Base-by-base conservation (phyloP, 306 rosid species). In the Malus fusca region DNA sequence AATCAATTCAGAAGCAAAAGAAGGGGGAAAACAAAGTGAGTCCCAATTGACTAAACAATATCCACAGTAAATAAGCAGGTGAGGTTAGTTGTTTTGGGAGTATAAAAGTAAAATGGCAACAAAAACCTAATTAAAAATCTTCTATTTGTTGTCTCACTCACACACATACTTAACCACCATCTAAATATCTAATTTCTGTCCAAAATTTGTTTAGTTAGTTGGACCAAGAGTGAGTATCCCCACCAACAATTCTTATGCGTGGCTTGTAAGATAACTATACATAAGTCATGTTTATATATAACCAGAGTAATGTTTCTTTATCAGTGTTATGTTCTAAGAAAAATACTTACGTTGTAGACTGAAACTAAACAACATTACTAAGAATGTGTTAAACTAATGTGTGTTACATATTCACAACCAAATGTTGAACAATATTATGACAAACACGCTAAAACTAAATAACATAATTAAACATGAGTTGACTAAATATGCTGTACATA, bases 251-350 rank as follows among this genome's bases (percentile, higher is more conserved):
- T 61, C 84, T 74, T 46, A 74, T 86, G 87, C 94, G 85, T 90
- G 80, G 78, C 83, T 87, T 82, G 77, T 77, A 93, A 90, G 91
- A 42, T 51, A 73, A 55, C 31, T 33, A 51, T 37, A 13, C 69
- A 78, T 68, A 19, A 77, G 40, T 48, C 23, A 28, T 48, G 21
- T 15, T 48, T 48, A 48, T 48, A 48, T 48, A 48, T 5, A 48
- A 48, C 6, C 3, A 0, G 21, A 5, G 55, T 48, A 48, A 48
- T 48, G 8, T 48, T 48, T 48, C 6, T 3, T 48, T 15, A 6
- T 21, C 3, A 48, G 3, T 48, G 19, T 48, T 48, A 48, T 15
- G 55, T 48, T 48, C 3, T 15, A 15, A 48, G 19, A 48, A 2
- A 48, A 4, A 48, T 48, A 48, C 18, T 48, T 48, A 5, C 4